Evolutionary conservation across 2,329 filamentous ascomycete species (phyloP), one percentile per base, ranked within the genome.

Genomic region (Trichothecium roseum): DNA sequence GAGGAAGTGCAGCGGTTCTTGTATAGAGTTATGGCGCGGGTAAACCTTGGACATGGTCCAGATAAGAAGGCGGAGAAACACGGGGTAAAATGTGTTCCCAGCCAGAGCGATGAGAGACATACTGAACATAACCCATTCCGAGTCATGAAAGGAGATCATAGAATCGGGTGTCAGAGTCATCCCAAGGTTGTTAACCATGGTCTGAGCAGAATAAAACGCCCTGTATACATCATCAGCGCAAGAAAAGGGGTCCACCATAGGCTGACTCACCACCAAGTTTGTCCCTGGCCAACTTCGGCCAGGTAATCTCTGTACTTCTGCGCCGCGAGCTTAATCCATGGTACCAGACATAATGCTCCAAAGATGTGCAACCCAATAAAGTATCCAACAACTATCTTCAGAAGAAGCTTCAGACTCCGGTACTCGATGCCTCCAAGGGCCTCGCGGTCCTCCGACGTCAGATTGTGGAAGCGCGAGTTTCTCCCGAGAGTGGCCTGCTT

Each of bases 41-140:
- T 60, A 49, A 3, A 66, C 35, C 42, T 66, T 72, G 32, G 58
- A 68, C 45, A 69, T 63, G 6, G 50, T 52, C 74, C 74, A 81
- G 27, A 82, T 66, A 8, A 71, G 56, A 1, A 78, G 50, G 1
- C 77, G 65, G 0, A 78, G 60, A 35, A 78, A 62, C 15, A 74
- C 55, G 0, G 75, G 76, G 38, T 76, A 81, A 32, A 62, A 63
- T 0, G 69, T 74, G 36, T 73, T 69, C 3, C 69, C 71, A 1
- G 66, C 64, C 6, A 72, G 60, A 3, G 68, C 68, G 2, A 72
- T 44, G 12, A 66, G 53, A 4, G 56, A 60, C 54, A 72, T 66
- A 33, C 70, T 50, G 36, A 72, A 45, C 38, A 73, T 54, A 3
- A 55, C 57, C 40, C 50, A 58, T 1, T 50, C 54, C 0, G 66